A percentile compares a stretch with the other conserved stretches of the same genome.
Evolutionary conservation across 2,329 filamentous ascomycete species (phyloP).

Genomic region (Alternaria solani): DNA sequence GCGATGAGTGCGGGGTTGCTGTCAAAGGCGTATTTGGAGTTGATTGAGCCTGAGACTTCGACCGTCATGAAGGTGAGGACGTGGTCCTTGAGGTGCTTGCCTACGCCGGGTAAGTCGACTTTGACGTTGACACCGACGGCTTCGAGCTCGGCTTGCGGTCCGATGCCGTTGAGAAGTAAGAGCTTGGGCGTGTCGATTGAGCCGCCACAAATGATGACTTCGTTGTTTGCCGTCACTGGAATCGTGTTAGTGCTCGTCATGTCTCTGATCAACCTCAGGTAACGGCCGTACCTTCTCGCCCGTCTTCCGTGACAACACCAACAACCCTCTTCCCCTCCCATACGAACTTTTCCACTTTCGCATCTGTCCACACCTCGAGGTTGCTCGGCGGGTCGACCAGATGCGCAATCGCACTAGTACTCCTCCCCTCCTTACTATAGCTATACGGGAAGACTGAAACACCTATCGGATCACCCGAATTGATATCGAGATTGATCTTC

Average conservation of each 20-base stretch:
- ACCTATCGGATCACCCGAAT: slow-evolving; percentile 48
- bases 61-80: slow-evolving; percentile 57
- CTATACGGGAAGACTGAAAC: slow-evolving; percentile 49
- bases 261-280: neutral
- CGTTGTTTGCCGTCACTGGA: slow-evolving; percentile 39
- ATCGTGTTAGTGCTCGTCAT: neutral
- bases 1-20: slow-evolving; percentile 41
- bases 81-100: slow-evolving; percentile 58
- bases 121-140: slow-evolving; percentile 54
- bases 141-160: slow-evolving; percentile 53
- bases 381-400: slow-evolving; percentile 58
- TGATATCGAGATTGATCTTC: slow-evolving; percentile 63
- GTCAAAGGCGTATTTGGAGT: slow-evolving; percentile 54
- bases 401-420: slow-evolving; percentile 47
- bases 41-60: slow-evolving; percentile 45
- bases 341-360: slow-evolving; percentile 52
- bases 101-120: slow-evolving; percentile 53
- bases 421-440: slow-evolving; percentile 42
- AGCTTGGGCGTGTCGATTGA: slow-evolving; percentile 50
- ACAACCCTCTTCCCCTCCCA: slow-evolving; percentile 40
- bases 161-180: slow-evolving; percentile 60
- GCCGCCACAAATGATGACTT: slow-evolving; percentile 46
- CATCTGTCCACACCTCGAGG: slow-evolving; percentile 60
- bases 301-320: slow-evolving; percentile 40
- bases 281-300: slow-evolving; percentile 39